Evolutionary conservation across 345 rosid species (phyloP).

Genomic region (Eutrema heterophyllum): DNA sequence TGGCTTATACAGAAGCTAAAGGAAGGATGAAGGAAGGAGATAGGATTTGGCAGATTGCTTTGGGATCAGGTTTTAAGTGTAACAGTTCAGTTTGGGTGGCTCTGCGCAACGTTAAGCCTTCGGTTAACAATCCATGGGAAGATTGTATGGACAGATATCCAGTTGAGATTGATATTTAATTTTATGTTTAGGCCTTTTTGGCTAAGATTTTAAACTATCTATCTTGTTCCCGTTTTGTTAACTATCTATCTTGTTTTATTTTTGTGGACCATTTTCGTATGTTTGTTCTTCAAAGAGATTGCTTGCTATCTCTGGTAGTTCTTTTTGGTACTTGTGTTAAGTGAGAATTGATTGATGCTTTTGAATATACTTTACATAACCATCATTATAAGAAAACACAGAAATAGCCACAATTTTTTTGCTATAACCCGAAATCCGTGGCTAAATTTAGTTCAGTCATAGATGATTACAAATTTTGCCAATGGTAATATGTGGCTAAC

Average conservation of each 20-base stretch:
- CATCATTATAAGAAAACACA: not conserved
- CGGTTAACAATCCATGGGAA: slow-evolving; percentile 53
- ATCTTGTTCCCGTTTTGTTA: not conserved
- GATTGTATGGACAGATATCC: slow-evolving; percentile 42
- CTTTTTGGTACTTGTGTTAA: not conserved
- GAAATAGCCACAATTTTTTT: not conserved
- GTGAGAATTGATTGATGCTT: not conserved
- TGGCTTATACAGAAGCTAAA: slow-evolving; percentile 61
- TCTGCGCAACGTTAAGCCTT: slow-evolving; percentile 37
- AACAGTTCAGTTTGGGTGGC: slow-evolving; percentile 65
- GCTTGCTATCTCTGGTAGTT: not conserved
- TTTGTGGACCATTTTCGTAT: not conserved
- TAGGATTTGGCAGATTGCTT: slow-evolving; percentile 64
- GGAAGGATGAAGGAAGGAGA: slow-evolving; percentile 66
- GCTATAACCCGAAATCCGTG: no score
- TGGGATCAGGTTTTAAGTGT: slow-evolving; percentile 79
- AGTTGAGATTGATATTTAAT: slow-evolving; percentile 28
- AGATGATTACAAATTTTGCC: no score
- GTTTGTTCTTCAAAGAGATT: not conserved
- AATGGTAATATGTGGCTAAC: no score
- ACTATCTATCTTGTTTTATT: not conserved
- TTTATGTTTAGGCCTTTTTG: not conserved
- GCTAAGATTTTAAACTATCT: not conserved
- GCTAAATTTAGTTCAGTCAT: no score
- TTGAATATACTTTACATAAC: not conserved